Conservation (phyloP, 495 filamentous ascomycete genomes). For the Cetradonia linearis region DNA sequence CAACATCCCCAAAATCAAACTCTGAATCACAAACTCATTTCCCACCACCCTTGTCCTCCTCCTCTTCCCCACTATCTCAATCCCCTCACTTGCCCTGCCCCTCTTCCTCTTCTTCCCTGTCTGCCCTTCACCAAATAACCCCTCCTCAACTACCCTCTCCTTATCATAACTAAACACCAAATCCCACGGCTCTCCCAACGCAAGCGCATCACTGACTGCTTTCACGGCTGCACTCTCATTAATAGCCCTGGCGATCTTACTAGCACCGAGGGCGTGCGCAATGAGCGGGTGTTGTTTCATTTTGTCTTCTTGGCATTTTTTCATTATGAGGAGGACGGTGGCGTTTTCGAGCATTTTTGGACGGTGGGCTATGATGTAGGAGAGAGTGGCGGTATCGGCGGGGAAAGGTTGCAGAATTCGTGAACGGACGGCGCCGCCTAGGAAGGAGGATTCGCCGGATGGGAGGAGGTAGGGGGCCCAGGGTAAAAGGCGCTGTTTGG, state of each 20-base stretch:
- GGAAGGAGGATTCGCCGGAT: slow-evolving; percentile 67
- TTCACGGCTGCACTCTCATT: slow-evolving; percentile 54
- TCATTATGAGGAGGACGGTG: slow-evolving; percentile 66
- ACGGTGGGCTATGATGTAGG: slow-evolving; percentile 45
- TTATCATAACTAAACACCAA: slow-evolving; percentile 70
- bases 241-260: slow-evolving; percentile 49
- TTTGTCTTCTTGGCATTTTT: slow-evolving; percentile 49
- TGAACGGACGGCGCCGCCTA: slow-evolving; percentile 70
- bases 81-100: slow-evolving; percentile 29
- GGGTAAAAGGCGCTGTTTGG: slow-evolving; percentile 48
- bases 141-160: slow-evolving; percentile 39
- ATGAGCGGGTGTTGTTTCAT: slow-evolving; percentile 60
- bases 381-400: slow-evolving; percentile 46
- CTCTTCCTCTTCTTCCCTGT: slow-evolving; percentile 43
- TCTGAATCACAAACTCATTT: slow-evolving; percentile 87
- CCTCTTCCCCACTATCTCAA: slow-evolving; percentile 25
- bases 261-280: slow-evolving; percentile 65
- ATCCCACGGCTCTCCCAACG: slow-evolving; percentile 47
- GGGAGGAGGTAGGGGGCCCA: slow-evolving; percentile 79
- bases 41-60: slow-evolving; percentile 55
- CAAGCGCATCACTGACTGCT: slow-evolving; percentile 43
- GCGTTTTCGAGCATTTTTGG: slow-evolving; percentile 53
- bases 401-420: slow-evolving; percentile 52
- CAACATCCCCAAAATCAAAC: slow-evolving; percentile 74
- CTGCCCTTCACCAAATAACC: slow-evolving; percentile 31